phyloP scores from a whole-genome alignment of 2,329 filamentous ascomycete species.

The Aureobasidium mangrovei region DNA sequence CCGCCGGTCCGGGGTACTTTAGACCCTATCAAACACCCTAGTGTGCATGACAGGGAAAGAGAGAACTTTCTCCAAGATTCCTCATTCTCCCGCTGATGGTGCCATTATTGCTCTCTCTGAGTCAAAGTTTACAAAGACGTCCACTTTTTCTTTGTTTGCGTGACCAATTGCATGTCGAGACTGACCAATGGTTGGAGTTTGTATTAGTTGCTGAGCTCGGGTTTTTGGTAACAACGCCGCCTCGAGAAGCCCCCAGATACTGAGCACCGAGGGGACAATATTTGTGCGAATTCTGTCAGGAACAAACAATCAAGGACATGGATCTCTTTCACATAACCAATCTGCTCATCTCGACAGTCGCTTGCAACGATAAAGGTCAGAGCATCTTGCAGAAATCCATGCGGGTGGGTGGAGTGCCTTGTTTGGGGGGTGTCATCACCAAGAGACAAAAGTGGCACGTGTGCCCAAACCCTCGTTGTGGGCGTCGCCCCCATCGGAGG shows the following conservation, averaged over 20 bases:
- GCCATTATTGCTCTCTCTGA: background rate
- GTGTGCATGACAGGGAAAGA: background rate
- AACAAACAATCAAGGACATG: too few relatives aligned
- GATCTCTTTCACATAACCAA: too few relatives aligned
- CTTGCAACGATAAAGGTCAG: too few relatives aligned
- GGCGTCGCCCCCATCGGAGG: background rate
- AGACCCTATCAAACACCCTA: background rate
- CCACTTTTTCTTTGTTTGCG: conserved; percentile 3
- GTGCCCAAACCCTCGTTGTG: too few relatives aligned
- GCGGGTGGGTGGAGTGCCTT: too few relatives aligned
- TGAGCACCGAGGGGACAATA: background rate
- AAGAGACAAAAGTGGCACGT: too few relatives aligned
- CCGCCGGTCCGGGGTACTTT: conserved; percentile 7
- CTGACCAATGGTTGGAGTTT: background rate
- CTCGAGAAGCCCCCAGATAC: background rate
- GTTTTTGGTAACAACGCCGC: background rate
- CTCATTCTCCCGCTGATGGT: background rate
- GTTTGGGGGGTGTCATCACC: too few relatives aligned
- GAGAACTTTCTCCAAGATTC: too few relatives aligned
- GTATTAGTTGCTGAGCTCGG: background rate
- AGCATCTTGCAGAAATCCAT: too few relatives aligned
- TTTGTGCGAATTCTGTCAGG: too few relatives aligned
- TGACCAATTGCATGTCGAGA: conserved; percentile 8
- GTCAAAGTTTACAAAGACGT: conserved; percentile 3
- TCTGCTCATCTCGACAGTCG: too few relatives aligned